phyloP scores from a whole-genome alignment of 805 yeast genomes.

The Kazachstania psychrophila region DNA sequence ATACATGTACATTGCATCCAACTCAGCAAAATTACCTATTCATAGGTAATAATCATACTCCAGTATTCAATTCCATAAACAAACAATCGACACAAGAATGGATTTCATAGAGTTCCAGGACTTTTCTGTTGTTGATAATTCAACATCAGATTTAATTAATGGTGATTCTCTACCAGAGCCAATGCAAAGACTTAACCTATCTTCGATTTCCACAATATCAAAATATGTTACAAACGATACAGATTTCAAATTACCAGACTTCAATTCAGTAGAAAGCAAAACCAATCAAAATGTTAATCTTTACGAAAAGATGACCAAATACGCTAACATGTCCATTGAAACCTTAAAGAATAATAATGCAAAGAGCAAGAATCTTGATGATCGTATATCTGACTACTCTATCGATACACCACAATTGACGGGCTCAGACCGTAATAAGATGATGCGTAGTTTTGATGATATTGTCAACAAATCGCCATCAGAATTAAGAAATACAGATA shows the following conservation, averaged over 20 bases:
- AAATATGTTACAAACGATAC: not conserved
- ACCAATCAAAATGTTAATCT: slow-evolving; percentile 7
- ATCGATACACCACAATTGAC: not conserved
- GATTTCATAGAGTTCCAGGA: slow-evolving; percentile 44
- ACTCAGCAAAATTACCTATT: too few relatives aligned
- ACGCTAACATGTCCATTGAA: slow-evolving; percentile 10
- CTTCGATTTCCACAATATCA: slow-evolving; percentile 7
- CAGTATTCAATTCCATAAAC: too few relatives aligned
- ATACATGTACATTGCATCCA: too few relatives aligned
- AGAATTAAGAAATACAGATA: slow-evolving; percentile 7
- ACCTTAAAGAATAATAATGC: not conserved
- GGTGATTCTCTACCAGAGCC: slow-evolving; percentile 22
- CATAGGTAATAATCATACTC: too few relatives aligned
- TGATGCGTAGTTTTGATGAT: not conserved
- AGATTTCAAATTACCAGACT: slow-evolving; percentile 1
- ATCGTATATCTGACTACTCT: not conserved
- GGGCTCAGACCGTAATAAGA: not conserved
- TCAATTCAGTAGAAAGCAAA: not conserved
- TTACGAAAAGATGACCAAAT: slow-evolving; percentile 16
- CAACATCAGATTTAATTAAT: slow-evolving; percentile 7
- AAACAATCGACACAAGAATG: slow-evolving; percentile 11
- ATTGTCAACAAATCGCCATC: slow-evolving; percentile 1
- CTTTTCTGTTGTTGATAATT: slow-evolving; percentile 27
- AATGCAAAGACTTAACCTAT: slow-evolving; percentile 19
- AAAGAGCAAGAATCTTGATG: too few relatives aligned